phyloP scores from a whole-genome alignment of 108 stramenopile species.

The Schizochytrium sp. region DNA sequence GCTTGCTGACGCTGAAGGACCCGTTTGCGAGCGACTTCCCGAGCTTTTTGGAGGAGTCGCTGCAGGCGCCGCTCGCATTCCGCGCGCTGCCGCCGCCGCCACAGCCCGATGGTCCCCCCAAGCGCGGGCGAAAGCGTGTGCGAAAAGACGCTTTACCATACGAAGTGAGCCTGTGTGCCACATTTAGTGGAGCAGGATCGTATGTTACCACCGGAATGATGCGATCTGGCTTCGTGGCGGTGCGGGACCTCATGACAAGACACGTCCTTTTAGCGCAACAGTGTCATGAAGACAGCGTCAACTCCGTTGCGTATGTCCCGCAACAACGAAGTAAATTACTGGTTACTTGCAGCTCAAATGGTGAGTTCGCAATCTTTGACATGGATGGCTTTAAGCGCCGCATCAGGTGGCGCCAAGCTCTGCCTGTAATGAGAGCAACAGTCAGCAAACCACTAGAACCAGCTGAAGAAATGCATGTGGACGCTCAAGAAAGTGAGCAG shows the following conservation, averaged over 20 bases:
- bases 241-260: conserved; percentile 22
- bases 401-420: conserved; percentile 24
- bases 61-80: conserved; percentile 6
- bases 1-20: conserved; percentile 48
- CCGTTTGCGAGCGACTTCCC: conserved; percentile 46
- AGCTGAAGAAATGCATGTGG: too few relatives aligned
- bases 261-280: background rate
- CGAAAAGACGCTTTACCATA: background rate
- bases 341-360: background rate
- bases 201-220: conserved; percentile 3
- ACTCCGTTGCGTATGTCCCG: conserved; percentile 15
- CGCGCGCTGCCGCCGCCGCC: background rate
- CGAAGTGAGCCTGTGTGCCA: conserved; percentile 35
- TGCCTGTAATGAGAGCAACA: background rate
- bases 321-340: background rate
- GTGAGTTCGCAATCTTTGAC: background rate
- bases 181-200: conserved; percentile 39
- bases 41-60: conserved; percentile 42
- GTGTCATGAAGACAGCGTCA: conserved; percentile 24
- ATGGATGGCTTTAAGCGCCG: background rate
- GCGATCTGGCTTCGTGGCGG: background rate
- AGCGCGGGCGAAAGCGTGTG: background rate
- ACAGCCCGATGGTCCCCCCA: background rate
- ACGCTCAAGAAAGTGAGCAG: too few relatives aligned
- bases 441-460: too few relatives aligned